Conservation (phyloP, 2,329 filamentous ascomycete genomes). For the Exophiala viscosa region DNA sequence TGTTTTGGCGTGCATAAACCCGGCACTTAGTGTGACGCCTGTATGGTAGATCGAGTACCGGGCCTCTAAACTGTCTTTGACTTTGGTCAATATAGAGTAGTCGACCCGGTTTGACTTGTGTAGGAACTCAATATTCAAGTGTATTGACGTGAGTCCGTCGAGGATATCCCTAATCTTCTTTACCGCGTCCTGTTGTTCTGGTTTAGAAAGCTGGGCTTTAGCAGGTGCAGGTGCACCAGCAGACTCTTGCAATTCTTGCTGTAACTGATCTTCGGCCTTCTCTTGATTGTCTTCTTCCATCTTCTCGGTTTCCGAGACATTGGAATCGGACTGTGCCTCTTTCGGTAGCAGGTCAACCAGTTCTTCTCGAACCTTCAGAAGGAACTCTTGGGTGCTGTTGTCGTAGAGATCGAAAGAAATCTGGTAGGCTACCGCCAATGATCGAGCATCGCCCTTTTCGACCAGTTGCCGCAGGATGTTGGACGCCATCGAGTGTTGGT, state of each 20-base stretch:
- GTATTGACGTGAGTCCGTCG: constrained; percentile 87
- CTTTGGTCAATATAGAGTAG: constrained; percentile 87
- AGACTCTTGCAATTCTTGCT: constrained; percentile 51
- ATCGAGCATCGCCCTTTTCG: constrained; percentile 70
- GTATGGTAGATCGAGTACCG: constrained; percentile 98
- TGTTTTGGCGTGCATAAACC: constrained; percentile 98
- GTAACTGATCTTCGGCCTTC: constrained; percentile 47
- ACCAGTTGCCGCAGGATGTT: constrained; percentile 79
- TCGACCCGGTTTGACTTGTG: constrained; percentile 95
- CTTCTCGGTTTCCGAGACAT: constrained; percentile 5
- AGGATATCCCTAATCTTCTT: constrained; percentile 61
- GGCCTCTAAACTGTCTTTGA: constrained; percentile 90
- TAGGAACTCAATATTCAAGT: constrained; percentile 91
- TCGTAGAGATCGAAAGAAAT: constrained; percentile 98
- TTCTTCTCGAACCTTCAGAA: constrained; percentile 80
- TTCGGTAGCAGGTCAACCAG: constrained; percentile 58
- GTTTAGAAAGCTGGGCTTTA: constrained; percentile 43
- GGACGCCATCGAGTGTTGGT: constrained; percentile 86
- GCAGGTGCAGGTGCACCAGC: constrained; percentile 47
- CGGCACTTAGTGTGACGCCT: constrained; percentile 93
- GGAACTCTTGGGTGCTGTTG: constrained; percentile 95
- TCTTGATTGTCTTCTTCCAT: constrained; percentile 53
- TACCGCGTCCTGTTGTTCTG: constrained; percentile 52
- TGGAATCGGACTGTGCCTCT: constrained; percentile 44
- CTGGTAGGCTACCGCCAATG: constrained; percentile 86